Conservation (phyloP, 2,329 filamentous ascomycete genomes). For the Rachicladosporium sp. region DNA sequence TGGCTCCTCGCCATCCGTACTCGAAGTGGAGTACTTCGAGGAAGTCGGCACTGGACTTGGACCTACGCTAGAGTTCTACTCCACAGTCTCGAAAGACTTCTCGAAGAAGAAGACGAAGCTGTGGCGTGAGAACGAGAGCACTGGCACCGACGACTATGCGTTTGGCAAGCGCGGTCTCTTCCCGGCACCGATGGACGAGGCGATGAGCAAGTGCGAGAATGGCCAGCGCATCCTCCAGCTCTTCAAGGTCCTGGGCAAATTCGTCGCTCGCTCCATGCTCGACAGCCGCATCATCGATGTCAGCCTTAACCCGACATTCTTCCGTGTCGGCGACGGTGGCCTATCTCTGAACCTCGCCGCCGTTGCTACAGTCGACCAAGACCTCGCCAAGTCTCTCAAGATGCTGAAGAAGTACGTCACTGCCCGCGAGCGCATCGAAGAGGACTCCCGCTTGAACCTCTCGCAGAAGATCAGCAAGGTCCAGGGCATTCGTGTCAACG, state of each 20-base stretch:
- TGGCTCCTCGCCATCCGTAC: constrained; percentile 85
- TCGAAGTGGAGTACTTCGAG: constrained; percentile 98
- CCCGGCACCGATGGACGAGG: constrained; percentile 75
- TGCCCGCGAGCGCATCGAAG: constrained; percentile 71
- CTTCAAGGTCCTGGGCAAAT: constrained; percentile 91
- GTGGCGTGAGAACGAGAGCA: constrained; percentile 82
- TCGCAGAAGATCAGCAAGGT: constrained; percentile 60
- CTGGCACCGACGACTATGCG: constrained; percentile 64
- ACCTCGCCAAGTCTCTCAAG: constrained; percentile 73
- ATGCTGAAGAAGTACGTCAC: constrained; percentile 76
- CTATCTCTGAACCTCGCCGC: constrained; percentile 64
- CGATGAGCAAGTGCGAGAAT: constrained; percentile 59
- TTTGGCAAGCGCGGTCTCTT: constrained; percentile 78
- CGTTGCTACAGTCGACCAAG: constrained; percentile 77
- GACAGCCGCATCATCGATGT: constrained; percentile 96
- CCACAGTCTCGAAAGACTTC: constrained; percentile 91
- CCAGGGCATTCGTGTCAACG: constrained; percentile 60
- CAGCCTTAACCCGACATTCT: constrained; percentile 94
- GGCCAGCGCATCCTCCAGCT: constrained; percentile 80
- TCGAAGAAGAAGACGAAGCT: constrained; percentile 94
- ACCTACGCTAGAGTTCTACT: constrained; percentile 95
- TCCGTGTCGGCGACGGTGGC: constrained; percentile 70
- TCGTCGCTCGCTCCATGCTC: constrained; percentile 94
- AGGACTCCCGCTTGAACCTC: constrained; percentile 51
- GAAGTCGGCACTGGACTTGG: constrained; percentile 94